Conservation (phyloP, 805 yeast genomes). For the Suhomyces vadensis region DNA sequence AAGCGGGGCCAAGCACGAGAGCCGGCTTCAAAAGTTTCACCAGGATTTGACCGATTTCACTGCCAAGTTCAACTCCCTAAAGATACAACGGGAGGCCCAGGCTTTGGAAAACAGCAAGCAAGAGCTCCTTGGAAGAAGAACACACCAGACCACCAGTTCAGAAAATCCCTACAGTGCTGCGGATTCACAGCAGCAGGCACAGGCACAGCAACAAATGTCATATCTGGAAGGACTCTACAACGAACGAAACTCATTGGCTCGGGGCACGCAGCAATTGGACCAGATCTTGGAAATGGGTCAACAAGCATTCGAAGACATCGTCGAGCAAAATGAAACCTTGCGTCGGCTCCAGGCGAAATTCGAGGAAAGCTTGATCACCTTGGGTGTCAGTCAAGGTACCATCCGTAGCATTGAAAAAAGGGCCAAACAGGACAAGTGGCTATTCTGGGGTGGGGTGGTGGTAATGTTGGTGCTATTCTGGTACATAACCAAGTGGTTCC, state of each 20-base stretch:
- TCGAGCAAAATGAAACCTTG: constrained; percentile 78
- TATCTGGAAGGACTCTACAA: constrained; percentile 66
- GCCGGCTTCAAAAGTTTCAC: constrained; percentile 59
- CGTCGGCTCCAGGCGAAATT: constrained; percentile 61
- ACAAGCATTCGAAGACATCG: constrained; percentile 78
- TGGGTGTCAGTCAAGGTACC: constrained; percentile 86
- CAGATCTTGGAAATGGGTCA: constrained; percentile 89
- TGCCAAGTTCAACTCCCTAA: constrained; percentile 53
- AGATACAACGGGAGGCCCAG: constrained; percentile 54
- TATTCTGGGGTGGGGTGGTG: constrained; percentile 75
- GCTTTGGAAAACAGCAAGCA: constrained; percentile 48
- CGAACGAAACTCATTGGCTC: constrained; percentile 62
- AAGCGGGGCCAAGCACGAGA: constrained; percentile 51
- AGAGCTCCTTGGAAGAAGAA: constrained; percentile 58
- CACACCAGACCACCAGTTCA: constrained; percentile 20
- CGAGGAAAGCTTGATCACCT: constrained; percentile 67
- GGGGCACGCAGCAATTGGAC: constrained; percentile 82
- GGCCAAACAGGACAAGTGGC: constrained; percentile 81
- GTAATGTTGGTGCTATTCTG: constrained; percentile 67
- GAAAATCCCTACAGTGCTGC: constrained; percentile 50
- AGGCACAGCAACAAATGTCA: constrained; percentile 28
- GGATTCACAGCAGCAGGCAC: constrained; percentile 24
- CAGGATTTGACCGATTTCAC: constrained; percentile 47
- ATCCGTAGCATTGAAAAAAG: constrained; percentile 77
- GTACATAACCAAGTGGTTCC: constrained; percentile 62